Conservation (phyloP, 116 monocot species). For the Dioscorea cayenensis region DNA sequence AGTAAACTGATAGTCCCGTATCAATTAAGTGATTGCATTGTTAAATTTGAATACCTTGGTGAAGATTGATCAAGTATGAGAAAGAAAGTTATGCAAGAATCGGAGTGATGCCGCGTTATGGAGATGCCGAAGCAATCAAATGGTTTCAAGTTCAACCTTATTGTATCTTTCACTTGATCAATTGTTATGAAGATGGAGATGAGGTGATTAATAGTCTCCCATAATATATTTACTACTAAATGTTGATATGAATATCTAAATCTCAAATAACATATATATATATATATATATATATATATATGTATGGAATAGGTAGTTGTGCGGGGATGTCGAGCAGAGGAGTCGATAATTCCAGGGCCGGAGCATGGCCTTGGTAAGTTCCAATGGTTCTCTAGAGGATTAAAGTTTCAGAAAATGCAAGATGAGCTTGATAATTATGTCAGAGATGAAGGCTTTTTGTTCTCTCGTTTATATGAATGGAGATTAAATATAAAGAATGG, state of each 20-base stretch:
- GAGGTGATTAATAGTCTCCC: constrained; percentile 31
- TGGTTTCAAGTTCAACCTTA: constrained; percentile 27
- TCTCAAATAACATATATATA: no score
- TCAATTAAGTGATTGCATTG: no score
- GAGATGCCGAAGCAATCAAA: constrained; percentile 14
- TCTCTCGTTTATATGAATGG: constrained; percentile 36
- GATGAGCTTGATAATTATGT: background rate
- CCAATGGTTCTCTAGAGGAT: constrained; percentile 27
- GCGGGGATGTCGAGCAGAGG: constrained; percentile 25
- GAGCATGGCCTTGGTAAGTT: constrained; percentile 11
- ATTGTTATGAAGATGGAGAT: constrained; percentile 43
- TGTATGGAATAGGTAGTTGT: constrained; percentile 30
- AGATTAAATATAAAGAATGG: constrained; percentile 36
- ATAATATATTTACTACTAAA: background rate
- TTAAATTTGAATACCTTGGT: constrained; percentile 1
- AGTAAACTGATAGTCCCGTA: no score
- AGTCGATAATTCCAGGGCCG: constrained; percentile 40
- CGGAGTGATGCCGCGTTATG: constrained; percentile 30
- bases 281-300: no score
- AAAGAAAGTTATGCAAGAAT: constrained; percentile 8
- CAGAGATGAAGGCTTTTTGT: constrained; percentile 14
- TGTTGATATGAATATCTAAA: background rate
- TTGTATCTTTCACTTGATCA: constrained; percentile 43
- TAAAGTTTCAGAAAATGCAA: background rate
- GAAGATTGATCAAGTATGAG: constrained; percentile 13